These are phyloP conservation scores for Aspergillus sclerotiicarbonarius DNA, from an alignment of 495 filamentous ascomycete genomes.

Conservation along the genomic window DNA sequence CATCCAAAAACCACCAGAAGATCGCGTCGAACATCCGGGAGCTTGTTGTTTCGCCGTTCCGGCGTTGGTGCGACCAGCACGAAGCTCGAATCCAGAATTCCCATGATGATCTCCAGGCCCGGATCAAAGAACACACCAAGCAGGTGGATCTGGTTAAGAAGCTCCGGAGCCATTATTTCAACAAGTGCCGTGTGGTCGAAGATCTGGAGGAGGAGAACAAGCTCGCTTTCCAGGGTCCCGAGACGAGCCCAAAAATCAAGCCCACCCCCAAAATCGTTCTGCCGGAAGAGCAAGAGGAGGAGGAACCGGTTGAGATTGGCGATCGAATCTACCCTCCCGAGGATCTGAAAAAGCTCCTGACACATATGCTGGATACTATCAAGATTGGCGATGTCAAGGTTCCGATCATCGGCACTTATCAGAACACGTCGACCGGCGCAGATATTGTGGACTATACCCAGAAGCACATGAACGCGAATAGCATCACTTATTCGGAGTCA, in stretches of 20 bases:
- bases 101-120: constrained; percentile 84
- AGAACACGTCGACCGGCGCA: constrained; percentile 83
- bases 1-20: constrained; percentile 85
- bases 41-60: constrained; percentile 89
- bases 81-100: constrained; percentile 86
- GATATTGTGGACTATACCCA: constrained; percentile 96
- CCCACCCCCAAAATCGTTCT: constrained; percentile 61
- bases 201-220: constrained; percentile 99
- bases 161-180: constrained; percentile 93
- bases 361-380: constrained; percentile 83
- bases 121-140: constrained; percentile 89
- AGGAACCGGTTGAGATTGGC: constrained; percentile 84
- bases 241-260: constrained; percentile 49
- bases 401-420: constrained; percentile 90
- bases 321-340: constrained; percentile 81
- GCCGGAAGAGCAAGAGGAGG: constrained; percentile 56
- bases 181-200: constrained; percentile 94
- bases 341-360: constrained; percentile 83
- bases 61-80: constrained; percentile 93
- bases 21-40: constrained; percentile 95
- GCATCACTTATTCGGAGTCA: constrained; percentile 82
- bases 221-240: constrained; percentile 88
- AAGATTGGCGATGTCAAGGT: constrained; percentile 88
- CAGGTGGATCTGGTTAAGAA: constrained; percentile 89
- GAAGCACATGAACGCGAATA: constrained; percentile 77